Percentiles rank a stretch among this genome's conserved stretches.
These are phyloP conservation scores for Epichloe aotearoae DNA, from an alignment of 2,329 filamentous ascomycete genomes.

Conservation along the genomic window DNA sequence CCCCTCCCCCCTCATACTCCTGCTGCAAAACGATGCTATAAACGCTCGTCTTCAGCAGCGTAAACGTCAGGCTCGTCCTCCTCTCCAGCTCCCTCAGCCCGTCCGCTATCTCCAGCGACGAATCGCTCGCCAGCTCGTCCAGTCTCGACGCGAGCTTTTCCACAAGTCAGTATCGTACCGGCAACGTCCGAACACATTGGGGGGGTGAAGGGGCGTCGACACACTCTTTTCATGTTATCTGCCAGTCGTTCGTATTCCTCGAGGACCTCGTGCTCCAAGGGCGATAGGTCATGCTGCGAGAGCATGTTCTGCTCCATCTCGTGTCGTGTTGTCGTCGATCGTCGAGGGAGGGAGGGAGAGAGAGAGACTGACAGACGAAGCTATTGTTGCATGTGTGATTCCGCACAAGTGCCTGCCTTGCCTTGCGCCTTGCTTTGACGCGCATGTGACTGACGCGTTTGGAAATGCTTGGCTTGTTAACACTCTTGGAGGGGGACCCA, in stretches of 20 bases:
- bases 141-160: slow-evolving; percentile 45
- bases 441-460: too few relatives aligned
- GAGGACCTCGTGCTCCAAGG: slow-evolving; percentile 84
- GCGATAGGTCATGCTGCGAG: slow-evolving; percentile 47
- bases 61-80: slow-evolving; percentile 91
- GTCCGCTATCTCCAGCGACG: slow-evolving; percentile 74
- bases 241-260: slow-evolving; percentile 85
- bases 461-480: too few relatives aligned
- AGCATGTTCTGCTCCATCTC: slow-evolving; percentile 17
- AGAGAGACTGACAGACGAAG: too few relatives aligned
- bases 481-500: too few relatives aligned
- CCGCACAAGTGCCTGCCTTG: too few relatives aligned
- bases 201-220: slow-evolving; percentile 6
- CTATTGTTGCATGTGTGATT: too few relatives aligned
- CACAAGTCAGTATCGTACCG: not conserved
- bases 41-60: slow-evolving; percentile 90
- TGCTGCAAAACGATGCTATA: slow-evolving; percentile 98
- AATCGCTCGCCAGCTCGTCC: slow-evolving; percentile 51
- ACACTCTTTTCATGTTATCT: slow-evolving; percentile 81
- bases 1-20: slow-evolving; percentile 66
- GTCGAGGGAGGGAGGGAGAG: too few relatives aligned
- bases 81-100: slow-evolving; percentile 77
- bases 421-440: too few relatives aligned
- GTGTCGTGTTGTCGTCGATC: not conserved
- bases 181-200: not conserved